phyloP scores from a whole-genome alignment of 768 basidiomycete species.

The Pleurotus tuoliensis region DNA sequence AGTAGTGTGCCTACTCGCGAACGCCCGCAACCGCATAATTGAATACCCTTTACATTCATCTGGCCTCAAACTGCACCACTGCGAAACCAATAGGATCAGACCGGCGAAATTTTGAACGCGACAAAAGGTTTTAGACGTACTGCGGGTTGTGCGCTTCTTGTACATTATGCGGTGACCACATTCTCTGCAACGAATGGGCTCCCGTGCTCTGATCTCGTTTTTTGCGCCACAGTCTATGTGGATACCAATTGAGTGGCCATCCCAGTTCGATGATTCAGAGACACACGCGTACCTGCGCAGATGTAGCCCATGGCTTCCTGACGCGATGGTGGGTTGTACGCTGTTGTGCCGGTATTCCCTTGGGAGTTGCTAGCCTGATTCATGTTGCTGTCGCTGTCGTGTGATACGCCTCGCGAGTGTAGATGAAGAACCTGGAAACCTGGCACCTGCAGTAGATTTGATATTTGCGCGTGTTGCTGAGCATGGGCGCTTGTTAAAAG shows the following conservation, averaged over 20 bases:
- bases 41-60: constrained; percentile 21
- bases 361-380: constrained; percentile 28
- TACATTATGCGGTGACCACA: constrained; percentile 99
- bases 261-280: constrained; percentile 2
- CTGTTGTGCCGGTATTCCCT: constrained; percentile 9
- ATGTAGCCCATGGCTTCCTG: constrained; percentile 76
- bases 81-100: constrained; percentile 7
- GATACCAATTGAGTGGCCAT: constrained; percentile 10
- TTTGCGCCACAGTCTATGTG: constrained; percentile 82
- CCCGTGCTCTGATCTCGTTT: constrained; percentile 86
- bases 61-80: constrained; percentile 88
- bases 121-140: constrained; percentile 43
- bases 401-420: no score
- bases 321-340: constrained; percentile 35
- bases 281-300: constrained; percentile 63
- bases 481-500: not conserved
- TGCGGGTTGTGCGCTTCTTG: constrained; percentile 92
- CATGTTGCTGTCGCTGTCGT: constrained; percentile 19
- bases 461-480: not conserved
- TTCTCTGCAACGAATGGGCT: constrained; percentile 93
- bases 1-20: no score
- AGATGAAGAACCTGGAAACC: no score
- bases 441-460: not conserved
- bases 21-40: not conserved
- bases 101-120: not conserved